Percentiles rank a stretch among this genome's conserved stretches.
Conservation (phyloP, 495 filamentous ascomycete species). For the Aspergillus ellipticus region DNA sequence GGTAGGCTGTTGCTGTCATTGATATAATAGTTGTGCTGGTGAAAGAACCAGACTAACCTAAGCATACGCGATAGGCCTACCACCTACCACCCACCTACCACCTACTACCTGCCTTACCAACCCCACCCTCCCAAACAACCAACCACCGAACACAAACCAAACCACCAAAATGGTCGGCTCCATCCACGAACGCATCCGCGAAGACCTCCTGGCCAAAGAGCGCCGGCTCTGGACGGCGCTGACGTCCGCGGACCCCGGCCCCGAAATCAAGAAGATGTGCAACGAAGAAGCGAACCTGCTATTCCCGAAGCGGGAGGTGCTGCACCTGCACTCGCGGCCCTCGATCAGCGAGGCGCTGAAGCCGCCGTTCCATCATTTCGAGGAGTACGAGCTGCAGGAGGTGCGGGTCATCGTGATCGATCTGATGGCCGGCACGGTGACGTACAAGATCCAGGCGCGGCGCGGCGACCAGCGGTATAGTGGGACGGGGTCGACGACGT, state of each 20-base stretch:
- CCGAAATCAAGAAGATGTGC: conserved; percentile 37
- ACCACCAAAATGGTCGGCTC: conserved; percentile 22
- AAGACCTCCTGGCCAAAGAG: conserved; percentile 39
- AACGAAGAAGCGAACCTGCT: conserved; percentile 34
- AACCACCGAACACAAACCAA: background rate
- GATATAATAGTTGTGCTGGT: background rate
- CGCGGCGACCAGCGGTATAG: conserved; percentile 25
- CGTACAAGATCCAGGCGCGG: conserved; percentile 33
- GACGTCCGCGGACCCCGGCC: conserved; percentile 40
- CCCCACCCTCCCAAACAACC: background rate
- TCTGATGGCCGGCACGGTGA: conserved; percentile 42
- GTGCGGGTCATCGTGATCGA: conserved; percentile 43
- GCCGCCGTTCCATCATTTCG: conserved; percentile 43
- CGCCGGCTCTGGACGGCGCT: conserved; percentile 42
- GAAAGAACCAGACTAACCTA: background rate
- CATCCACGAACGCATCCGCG: conserved; percentile 44
- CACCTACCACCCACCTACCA: no score
- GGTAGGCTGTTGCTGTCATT: background rate
- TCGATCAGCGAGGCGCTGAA: conserved; percentile 26
- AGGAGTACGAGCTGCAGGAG: conserved; percentile 36
- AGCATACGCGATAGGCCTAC: no score
- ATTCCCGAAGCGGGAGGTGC: conserved; percentile 36
- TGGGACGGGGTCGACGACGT: conserved; percentile 37
- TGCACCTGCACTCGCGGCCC: conserved; percentile 31
- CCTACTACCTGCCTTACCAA: background rate